Base-by-base conservation (phyloP, 495 filamentous ascomycete species). In the Penicillium canescens region DNA sequence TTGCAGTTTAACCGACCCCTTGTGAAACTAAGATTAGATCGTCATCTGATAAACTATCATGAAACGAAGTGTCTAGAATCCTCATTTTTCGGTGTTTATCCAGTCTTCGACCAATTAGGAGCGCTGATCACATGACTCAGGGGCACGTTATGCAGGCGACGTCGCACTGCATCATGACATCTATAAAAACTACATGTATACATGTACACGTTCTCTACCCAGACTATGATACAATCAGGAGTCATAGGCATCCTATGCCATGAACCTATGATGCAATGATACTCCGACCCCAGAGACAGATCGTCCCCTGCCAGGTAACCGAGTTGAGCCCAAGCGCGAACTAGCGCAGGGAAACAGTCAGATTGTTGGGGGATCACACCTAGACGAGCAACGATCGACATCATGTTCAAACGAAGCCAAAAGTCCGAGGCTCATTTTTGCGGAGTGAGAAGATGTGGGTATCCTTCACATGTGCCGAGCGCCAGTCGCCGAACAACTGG, bases 381-480 rank as follows among this genome's bases (percentile, higher is more conserved):
- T 26, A 53, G 37, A 56, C 52, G n/a, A 49, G 49, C 26, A 51
- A 38, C 6, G 62, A 58, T 66, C 56, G 48, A 66, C 60, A 44
- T 53, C 56, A 63, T 56, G 40, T 23, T 44, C 44, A 6, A 44
- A 39, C 35, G 14, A 24, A 43, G 40, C 13, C 20, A 37, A 47
- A 39, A 6, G 50, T 52, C 63, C 63, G 60, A 60, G 63, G 63
- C 57, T 63, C 54, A 26, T 51, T 48, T 54, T 55, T 54, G 57
- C 54, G 50, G 54, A 37, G 60, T 52, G 52, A 53, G 42, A 41
- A 49, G 46, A 24, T 26, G 48, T 42, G 48, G 48, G 48, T 34
- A 7, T 24, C 16, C 38, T 66, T 66, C 63, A 66, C 63, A 66
- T 66, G 63, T 38, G 31, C 53, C 42, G 44, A 46, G 31, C 18